Evolutionary conservation across 2,329 filamentous ascomycete species (phyloP), one percentile per base, ranked within the genome.

Genomic region (Seiridium cupressi): DNA sequence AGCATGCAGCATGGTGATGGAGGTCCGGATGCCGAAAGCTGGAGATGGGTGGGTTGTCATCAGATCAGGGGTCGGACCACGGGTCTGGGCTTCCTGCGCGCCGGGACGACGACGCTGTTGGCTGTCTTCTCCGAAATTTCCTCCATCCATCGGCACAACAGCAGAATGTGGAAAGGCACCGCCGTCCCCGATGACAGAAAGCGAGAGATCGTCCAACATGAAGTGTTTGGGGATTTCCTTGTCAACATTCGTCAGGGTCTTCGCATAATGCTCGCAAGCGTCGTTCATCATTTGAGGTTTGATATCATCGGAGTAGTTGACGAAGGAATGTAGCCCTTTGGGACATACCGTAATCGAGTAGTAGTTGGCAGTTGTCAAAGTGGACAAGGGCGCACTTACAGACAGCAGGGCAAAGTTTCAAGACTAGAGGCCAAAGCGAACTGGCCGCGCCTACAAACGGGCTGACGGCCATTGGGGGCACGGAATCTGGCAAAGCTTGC

Each of bases 81-180:
- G 18, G 49, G 49, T 35, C 49, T 53, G 49, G n/a, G 26, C 49
- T 53, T 53, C 49, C 32, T 36, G 49, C 18, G 49, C 38, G 49
- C 49, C 13, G 49, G 38, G 32, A 32, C 47, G 47, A 32, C 47
- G 13, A 32, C 38, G 32, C 49, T 36, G 36, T 55, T 55, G 51
- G 51, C 10, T 42, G 9, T 44, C 6, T 55, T 55, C 51, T 42
- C 51, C 51, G 51, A 55, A 35, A 55, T 42, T 55, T 44, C 40
- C 18, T 13, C 51, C 51, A 44, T 9, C 31, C 49, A 55, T 42
- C 7, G 13, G 7, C 49, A 53, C 31, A 44, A 40, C 26, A n/a
- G 32, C 49, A 34, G 32, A 53, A 36, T 26, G 18, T 35, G 49
- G 38, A 44, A 38, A 35, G n/a, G 35, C 35, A 40, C 10, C 49